Base-by-base conservation (phyloP, 2,329 filamentous ascomycete species). In the Purpureocillium lavendulum region DNA sequence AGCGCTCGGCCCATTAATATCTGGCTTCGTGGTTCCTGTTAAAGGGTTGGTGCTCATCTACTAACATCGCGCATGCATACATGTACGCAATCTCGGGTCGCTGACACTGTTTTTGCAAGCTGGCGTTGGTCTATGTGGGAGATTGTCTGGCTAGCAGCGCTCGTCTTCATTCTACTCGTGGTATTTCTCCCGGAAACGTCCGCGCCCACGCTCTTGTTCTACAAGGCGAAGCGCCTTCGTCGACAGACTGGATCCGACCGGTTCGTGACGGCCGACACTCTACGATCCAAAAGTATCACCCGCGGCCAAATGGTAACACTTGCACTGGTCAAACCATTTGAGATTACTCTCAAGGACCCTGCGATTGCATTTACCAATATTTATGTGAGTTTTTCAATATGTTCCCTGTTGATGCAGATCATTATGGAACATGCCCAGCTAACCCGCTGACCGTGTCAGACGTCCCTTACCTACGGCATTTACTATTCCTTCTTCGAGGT, bases 71-170 rank as follows among this genome's bases (percentile, higher is more conserved):
- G n/a, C n/a, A n/a, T n/a, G n/a, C n/a, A n/a, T n/a, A n/a, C n/a
- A n/a, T n/a, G n/a, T n/a, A n/a, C n/a, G 67, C 39, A 75, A 77
- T 10, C 63, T 83, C 0, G 79, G 79, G 0, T 77, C 79, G 4
- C 57, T 82, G 2, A 77, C 76, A 4, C 83, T 77, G 53, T 66
- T 71, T 4, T 75, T 80, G 4, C 65, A 55, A 61, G 59, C 38
- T 83, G 78, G 78, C 66, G 76, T n/a, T 82, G 77, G 77, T 73
- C 73, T 0, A 61, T 78, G 9, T 78, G 73, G 65, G 75, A 81
- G 50, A 73, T 81, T 39, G 62, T 83, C 41, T 82, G 76, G 75
- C 65, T 73, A n/a, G 65, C 75, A 0, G 69, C 64, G 0, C 77
- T 78, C 0, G 54, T 80, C 31, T 71, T 81, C 47, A 46, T 82